phyloP scores from a whole-genome alignment of 441 rosid species.

The Pelargonium hybrid region DNA sequence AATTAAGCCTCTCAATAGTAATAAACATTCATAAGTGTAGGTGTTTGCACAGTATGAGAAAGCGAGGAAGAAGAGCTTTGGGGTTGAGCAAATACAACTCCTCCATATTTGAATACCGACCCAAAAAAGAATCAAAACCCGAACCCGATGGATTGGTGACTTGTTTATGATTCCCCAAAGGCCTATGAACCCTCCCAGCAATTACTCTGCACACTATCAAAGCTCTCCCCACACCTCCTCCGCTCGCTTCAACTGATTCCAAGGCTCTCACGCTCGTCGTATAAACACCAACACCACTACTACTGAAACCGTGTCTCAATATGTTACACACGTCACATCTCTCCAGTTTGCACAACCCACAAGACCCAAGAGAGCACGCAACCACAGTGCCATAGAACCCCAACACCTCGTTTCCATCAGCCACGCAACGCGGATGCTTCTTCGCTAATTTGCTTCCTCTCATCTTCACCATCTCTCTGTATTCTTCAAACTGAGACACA shows the following conservation, averaged over 20 bases:
- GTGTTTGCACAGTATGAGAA: slow-evolving; percentile 49
- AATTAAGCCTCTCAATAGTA: no score
- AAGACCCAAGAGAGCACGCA: slow-evolving; percentile 37
- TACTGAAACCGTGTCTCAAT: slow-evolving; percentile 44
- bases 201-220: slow-evolving; percentile 53
- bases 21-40: no score
- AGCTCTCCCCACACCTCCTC: slow-evolving; percentile 25
- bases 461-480: slow-evolving; percentile 45
- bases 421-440: slow-evolving; percentile 53
- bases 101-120: slow-evolving; percentile 29
- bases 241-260: slow-evolving; percentile 22
- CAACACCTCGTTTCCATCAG: slow-evolving; percentile 67
- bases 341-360: slow-evolving; percentile 31
- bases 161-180: slow-evolving; percentile 31
- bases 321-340: slow-evolving; percentile 45
- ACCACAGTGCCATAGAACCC: slow-evolving; percentile 47
- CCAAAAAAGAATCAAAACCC: slow-evolving; percentile 56
- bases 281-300: slow-evolving; percentile 31
- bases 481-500: slow-evolving; percentile 43
- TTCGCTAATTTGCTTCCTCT: slow-evolving; percentile 37
- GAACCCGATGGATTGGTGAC: no score
- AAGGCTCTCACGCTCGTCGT: slow-evolving; percentile 41
- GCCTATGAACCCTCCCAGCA: slow-evolving; percentile 56
- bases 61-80: slow-evolving; percentile 63
- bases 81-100: slow-evolving; percentile 47